Evolutionary conservation across 768 basidiomycete genomes (phyloP).

Genomic region (Plicaturopsis crispa): DNA sequence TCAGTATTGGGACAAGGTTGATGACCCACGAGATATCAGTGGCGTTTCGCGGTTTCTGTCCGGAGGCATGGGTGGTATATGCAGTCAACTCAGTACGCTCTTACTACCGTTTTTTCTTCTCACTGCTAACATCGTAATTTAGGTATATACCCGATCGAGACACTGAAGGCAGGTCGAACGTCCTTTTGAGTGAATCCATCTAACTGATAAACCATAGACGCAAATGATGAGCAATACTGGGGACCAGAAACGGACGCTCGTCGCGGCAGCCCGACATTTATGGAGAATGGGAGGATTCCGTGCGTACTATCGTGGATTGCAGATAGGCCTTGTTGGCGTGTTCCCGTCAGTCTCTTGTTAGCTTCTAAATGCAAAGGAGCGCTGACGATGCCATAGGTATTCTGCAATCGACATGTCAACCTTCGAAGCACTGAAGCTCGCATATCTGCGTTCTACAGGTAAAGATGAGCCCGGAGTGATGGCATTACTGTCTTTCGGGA

Average conservation of each 20-base stretch:
- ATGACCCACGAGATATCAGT: conserved; percentile 83
- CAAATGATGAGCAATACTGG: conserved; percentile 94
- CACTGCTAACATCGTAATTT: conserved; percentile 13
- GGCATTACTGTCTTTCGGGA: conserved; percentile 85
- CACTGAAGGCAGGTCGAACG: conserved; percentile 61
- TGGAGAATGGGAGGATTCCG: conserved; percentile 74
- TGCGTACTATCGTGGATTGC: conserved; percentile 86
- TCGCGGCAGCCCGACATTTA: conserved; percentile 59
- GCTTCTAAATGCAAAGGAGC: background rate
- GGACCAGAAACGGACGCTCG: conserved; percentile 46
- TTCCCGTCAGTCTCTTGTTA: conserved; percentile 66
- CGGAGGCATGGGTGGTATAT: conserved; percentile 94
- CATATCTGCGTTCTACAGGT: conserved; percentile 80
- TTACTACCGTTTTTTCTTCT: conserved; percentile 5
- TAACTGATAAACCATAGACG: conserved; percentile 37
- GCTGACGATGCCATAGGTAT: conserved; percentile 38
- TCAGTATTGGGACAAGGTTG: conserved; percentile 83
- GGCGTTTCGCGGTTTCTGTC: conserved; percentile 90
- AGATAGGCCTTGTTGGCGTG: conserved; percentile 94
- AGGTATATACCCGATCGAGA: conserved; percentile 98
- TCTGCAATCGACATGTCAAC: conserved; percentile 98
- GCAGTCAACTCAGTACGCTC: conserved; percentile 79
- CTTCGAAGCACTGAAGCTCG: conserved; percentile 91
- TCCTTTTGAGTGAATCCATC: background rate
- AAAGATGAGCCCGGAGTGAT: conserved; percentile 87